Conservation (phyloP, 2,329 filamentous ascomycete genomes). For the Chrysosporium keratinophilum region DNA sequence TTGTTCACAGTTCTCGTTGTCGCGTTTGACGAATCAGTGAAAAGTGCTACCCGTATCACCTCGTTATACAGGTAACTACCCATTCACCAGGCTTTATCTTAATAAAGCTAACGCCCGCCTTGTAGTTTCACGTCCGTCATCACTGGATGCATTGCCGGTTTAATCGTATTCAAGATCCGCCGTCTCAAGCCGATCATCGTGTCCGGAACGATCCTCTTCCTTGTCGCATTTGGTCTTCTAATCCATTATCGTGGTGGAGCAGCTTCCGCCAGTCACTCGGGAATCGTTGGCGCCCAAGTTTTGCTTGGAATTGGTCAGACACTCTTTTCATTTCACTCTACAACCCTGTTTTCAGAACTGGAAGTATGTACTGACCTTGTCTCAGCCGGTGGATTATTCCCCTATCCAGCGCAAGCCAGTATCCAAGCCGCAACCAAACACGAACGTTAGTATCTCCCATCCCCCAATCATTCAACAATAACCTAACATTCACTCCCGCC, state of each 20-base stretch:
- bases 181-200: slow-evolving; percentile 56
- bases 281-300: slow-evolving; percentile 53
- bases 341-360: neutral
- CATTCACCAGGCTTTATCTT: neutral
- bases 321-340: neutral
- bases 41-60: slow-evolving; percentile 48
- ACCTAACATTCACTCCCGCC: neutral
- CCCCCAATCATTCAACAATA: neutral
- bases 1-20: slow-evolving; percentile 54
- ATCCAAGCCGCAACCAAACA: slow-evolving; percentile 44
- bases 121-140: slow-evolving; percentile 46
- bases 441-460: slow-evolving; percentile 28
- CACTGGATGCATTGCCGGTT: slow-evolving; percentile 46
- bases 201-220: slow-evolving; percentile 49
- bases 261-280: slow-evolving; percentile 37
- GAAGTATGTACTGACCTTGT: neutral
- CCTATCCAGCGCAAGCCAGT: slow-evolving; percentile 42
- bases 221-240: slow-evolving; percentile 55
- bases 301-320: slow-evolving; percentile 47
- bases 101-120: neutral
- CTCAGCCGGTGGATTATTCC: slow-evolving; percentile 53
- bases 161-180: slow-evolving; percentile 48
- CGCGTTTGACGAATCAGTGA: slow-evolving; percentile 49
- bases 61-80: slow-evolving; percentile 44
- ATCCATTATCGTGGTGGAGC: slow-evolving; percentile 52